Evolutionary conservation across 1,284 basidiomycete species (phyloP).

Genomic region (Neotropicomus parvogracilis): DNA sequence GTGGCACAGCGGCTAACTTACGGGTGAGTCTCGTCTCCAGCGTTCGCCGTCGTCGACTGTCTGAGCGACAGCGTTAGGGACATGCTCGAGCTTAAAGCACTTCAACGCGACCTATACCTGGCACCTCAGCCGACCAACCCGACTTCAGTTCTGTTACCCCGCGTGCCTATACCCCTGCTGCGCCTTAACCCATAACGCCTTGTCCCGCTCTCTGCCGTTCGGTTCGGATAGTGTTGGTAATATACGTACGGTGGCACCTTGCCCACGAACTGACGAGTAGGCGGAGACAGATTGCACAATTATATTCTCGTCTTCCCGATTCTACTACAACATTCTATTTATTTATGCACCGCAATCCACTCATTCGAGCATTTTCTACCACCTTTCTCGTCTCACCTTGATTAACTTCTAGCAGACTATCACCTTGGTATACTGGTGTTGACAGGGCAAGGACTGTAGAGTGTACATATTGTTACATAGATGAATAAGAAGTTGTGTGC

Average conservation of each 20-base stretch:
- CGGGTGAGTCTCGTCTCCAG: slow-evolving; percentile 39
- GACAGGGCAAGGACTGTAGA: neutral
- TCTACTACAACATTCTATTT: too few species aligned
- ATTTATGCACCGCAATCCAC: too few species aligned
- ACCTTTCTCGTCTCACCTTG: neutral
- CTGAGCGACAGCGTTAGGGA: slow-evolving; percentile 39
- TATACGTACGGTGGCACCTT: neutral
- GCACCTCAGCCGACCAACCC: slow-evolving; percentile 43
- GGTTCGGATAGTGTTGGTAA: neutral
- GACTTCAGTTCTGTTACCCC: slow-evolving; percentile 40
- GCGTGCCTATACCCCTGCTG: slow-evolving; percentile 52
- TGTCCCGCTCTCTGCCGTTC: neutral
- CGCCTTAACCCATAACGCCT: slow-evolving; percentile 37
- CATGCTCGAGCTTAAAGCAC: slow-evolving; percentile 59
- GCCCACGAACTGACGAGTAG: too few species aligned
- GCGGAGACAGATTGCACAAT: too few species aligned
- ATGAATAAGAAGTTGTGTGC: too few species aligned
- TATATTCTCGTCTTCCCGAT: too few species aligned
- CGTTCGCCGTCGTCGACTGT: neutral
- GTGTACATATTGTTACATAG: neutral
- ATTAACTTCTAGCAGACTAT: neutral
- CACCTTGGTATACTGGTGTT: neutral
- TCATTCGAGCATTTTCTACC: too few species aligned
- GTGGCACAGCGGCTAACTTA: slow-evolving; percentile 48
- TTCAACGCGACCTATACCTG: slow-evolving; percentile 52